Percentiles rank a stretch among this genome's conserved stretches.
phyloP scores from a whole-genome alignment of 768 basidiomycete genomes.

The Terana coerulea region DNA sequence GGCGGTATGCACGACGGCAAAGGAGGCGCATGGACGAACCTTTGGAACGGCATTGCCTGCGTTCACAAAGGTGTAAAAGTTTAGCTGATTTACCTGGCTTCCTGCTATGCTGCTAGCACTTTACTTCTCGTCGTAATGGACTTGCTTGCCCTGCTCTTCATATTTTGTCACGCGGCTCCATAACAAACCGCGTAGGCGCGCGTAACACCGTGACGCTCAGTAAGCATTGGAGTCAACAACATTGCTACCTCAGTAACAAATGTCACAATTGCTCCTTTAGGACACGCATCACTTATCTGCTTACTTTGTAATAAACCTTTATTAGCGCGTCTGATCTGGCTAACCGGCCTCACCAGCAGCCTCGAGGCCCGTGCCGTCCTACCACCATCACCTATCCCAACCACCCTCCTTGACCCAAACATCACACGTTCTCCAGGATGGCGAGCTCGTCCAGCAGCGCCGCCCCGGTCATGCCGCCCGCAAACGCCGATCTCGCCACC shows the following conservation, averaged over 20 bases:
- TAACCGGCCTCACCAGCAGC: background rate
- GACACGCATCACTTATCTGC: background rate
- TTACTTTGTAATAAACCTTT: background rate
- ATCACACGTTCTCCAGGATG: conserved; percentile 9
- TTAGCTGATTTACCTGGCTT: conserved; percentile 35
- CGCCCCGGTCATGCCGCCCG: conserved; percentile 50
- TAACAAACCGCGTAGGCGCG: background rate
- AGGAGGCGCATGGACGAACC: conserved; percentile 80
- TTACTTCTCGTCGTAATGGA: background rate
- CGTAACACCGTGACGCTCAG: background rate
- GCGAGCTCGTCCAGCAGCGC: conserved; percentile 20
- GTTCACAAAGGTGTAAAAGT: conserved; percentile 84
- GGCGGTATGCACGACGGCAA: conserved; percentile 57
- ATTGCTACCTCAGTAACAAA: background rate
- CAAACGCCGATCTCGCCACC: conserved; percentile 67
- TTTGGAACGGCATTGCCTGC: conserved; percentile 86
- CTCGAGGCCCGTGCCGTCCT: conserved; percentile 11
- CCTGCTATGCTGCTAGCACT: background rate
- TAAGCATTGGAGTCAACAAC: background rate
- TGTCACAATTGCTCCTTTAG: background rate
- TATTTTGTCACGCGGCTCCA: background rate
- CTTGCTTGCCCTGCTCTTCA: background rate
- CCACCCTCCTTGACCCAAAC: conserved; percentile 2
- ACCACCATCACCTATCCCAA: conserved; percentile 19
- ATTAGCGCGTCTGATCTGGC: background rate